Evolutionary conservation across 352 stramenopile genomes (phyloP), one percentile per base, ranked within the genome.

Genomic region (Vaucheria bursata): DNA sequence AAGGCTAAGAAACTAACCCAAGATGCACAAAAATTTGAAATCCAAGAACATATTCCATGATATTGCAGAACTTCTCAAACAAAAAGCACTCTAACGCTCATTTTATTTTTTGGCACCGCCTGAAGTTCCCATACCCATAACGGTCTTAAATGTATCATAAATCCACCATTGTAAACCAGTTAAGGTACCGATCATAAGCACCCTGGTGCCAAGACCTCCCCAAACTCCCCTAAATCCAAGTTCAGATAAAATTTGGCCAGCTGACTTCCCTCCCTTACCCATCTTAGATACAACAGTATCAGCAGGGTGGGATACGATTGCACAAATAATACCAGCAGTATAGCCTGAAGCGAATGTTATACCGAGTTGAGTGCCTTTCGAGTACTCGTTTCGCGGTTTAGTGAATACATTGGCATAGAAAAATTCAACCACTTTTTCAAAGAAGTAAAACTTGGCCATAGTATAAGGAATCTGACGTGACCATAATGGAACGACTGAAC

Each of bases 381-480:
- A 85, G 91, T 97, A 97, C 77, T 87, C 86, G 77, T 89, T 89
- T 85, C 94, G 93, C 69, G 91, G 91, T 84, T 92, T 89, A 65
- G 91, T 95, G 85, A 94, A 93, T 37, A 84, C 52, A 72, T 87
- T 79, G 29, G 64, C 75, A 78, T 89, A 89, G 73, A 89, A 87
- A n/a, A 75, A 34, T 72, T 85, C 85, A 33, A 88, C 85, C 18
- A 80, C 74, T 69, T 86, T 86, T 75, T 88, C 83, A 74, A 97
- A 97, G 85, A 97, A 95, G 87, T 96, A 92, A 86, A 99, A 99
- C 88, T 99, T 99, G 78, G 95, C 93, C 93, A 98, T 98, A 77
- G 96, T 99, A 92, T 99, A 99, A 74, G 96, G 96, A 85, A 93
- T 87, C 83, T 93, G 89, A 52, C 92, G 90, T 65, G 81, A 87